Evolutionary conservation across 257 asterid species (phyloP), one percentile per base, ranked within the genome.

Genomic region (Avicennia marina): DNA sequence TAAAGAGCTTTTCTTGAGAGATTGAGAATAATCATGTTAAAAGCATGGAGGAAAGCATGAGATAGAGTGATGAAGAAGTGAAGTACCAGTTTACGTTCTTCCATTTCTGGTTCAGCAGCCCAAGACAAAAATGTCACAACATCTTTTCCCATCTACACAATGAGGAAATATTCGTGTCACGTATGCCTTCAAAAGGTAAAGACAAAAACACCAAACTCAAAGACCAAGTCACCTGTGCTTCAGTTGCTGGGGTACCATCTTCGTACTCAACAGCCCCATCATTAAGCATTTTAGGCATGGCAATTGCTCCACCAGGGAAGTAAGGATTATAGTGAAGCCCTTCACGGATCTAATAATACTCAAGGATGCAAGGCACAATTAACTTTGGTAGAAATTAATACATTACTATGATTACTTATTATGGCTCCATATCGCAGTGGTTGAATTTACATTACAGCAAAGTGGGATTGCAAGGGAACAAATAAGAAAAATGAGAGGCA

Each of bases 61-160:
- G n/a, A n/a, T n/a, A n/a, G n/a, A n/a, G n/a, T n/a, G n/a, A n/a
- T n/a, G 24, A 15, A 7, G 7, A 10, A 19, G 12, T 19, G 0
- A 50, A 44, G 9, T 80, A 84, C 89, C 86, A 81, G 82, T 50
- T 84, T 84, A n/a, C 86, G 78, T 67, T 81, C 88, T 60, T 85
- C 95, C 88, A 82, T 85, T 63, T 82, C 88, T 29, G 95, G 90
- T 64, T 85, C 95, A 12, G 90, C 90, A 43, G 90, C 88, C 90
- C 95, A 82, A 0, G 90, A 68, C 79, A 85, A 61, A 66, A 85
- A 82, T 15, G 84, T 53, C n/a, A 85, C 90, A 12, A 82, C 75
- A 69, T 79, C 88, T 71, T 79, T 82, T 56, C 86, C 95, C 90
- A 85, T 79, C 90, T 79, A 74, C 51, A 50, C 34, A 39, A 50